These are phyloP conservation scores for Suillus subalutaceus DNA, from an alignment of 768 basidiomycete genomes.

Conservation along the genomic window DNA sequence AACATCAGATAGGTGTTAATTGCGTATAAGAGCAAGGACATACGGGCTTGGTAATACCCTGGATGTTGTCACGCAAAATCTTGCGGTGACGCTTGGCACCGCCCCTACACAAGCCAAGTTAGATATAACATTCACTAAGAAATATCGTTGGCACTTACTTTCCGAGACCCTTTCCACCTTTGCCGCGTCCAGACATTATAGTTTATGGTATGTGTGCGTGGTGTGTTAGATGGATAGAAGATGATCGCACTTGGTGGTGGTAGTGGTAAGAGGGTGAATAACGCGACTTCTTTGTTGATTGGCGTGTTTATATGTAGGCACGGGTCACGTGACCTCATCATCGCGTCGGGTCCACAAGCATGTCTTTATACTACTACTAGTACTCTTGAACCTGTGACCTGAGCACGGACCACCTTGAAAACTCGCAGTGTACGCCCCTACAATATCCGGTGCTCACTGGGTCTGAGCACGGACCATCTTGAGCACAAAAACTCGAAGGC, in stretches of 20 bases:
- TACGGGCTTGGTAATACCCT: slow-evolving; percentile 56
- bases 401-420: slow-evolving; percentile 4
- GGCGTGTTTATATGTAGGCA: slow-evolving; percentile 34
- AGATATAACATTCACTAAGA: slow-evolving; percentile 5
- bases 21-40: slow-evolving; percentile 26
- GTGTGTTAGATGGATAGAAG: slow-evolving; percentile 12
- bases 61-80: slow-evolving; percentile 51
- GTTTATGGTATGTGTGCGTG: slow-evolving; percentile 14
- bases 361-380: neutral
- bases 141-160: slow-evolving; percentile 29
- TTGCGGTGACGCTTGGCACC: slow-evolving; percentile 50
- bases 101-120: slow-evolving; percentile 31
- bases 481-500: neutral
- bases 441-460: neutral
- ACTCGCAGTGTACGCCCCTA: neutral
- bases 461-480: neutral
- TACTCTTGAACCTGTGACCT: neutral
- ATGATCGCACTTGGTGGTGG: slow-evolving; percentile 17
- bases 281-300: slow-evolving; percentile 33
- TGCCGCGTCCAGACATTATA: slow-evolving; percentile 51
- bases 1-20: slow-evolving; percentile 51
- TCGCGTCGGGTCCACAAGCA: neutral
- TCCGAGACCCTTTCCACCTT: slow-evolving; percentile 54
- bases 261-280: slow-evolving; percentile 27
- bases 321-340: slow-evolving; percentile 24